A percentile compares a stretch with the other conserved stretches of the same genome.
phyloP scores from a whole-genome alignment of 495 filamentous ascomycete genomes.

The Xylaria sp. region DNA sequence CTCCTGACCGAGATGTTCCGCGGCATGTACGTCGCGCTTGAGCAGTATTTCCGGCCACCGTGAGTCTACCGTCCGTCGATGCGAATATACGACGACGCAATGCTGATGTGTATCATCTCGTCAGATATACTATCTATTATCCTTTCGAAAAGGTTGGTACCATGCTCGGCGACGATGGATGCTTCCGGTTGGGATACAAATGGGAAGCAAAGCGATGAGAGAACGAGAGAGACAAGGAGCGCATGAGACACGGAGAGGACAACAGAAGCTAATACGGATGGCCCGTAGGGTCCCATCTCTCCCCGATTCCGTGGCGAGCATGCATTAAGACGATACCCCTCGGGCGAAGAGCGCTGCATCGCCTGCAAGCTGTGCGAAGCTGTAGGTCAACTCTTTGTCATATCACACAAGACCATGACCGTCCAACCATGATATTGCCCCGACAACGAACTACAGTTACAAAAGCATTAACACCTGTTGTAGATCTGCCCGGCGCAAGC shows the following conservation, averaged over 20 bases:
- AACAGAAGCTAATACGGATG: conserved; percentile 1
- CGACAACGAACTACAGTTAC: neutral
- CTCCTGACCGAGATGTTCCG: conserved; percentile 92
- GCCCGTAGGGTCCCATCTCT: conserved; percentile 81
- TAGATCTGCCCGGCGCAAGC: conserved; percentile 92
- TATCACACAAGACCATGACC: neutral
- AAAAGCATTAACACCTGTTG: conserved; percentile 15
- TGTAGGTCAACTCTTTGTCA: conserved; percentile 44
- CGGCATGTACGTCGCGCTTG: conserved; percentile 96
- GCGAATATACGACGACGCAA: neutral
- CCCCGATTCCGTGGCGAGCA: conserved; percentile 98
- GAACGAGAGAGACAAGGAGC: neutral
- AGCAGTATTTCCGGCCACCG: conserved; percentile 98
- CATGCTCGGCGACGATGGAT: neutral
- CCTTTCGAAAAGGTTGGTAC: conserved; percentile 87
- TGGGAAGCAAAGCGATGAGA: neutral
- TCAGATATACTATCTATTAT: conserved; percentile 96
- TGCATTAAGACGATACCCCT: conserved; percentile 92
- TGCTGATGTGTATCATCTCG: conserved; percentile 22
- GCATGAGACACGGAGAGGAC: neutral
- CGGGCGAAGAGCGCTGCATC: conserved; percentile 98
- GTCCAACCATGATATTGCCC: neutral
- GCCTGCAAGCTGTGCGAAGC: conserved; percentile 99
- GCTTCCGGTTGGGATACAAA: neutral
- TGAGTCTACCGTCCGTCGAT: conserved; percentile 58